Percentiles rank a stretch among this genome's conserved stretches.
Conservation (phyloP, 306 rosid genomes). For the Sicyos baderoa region DNA sequence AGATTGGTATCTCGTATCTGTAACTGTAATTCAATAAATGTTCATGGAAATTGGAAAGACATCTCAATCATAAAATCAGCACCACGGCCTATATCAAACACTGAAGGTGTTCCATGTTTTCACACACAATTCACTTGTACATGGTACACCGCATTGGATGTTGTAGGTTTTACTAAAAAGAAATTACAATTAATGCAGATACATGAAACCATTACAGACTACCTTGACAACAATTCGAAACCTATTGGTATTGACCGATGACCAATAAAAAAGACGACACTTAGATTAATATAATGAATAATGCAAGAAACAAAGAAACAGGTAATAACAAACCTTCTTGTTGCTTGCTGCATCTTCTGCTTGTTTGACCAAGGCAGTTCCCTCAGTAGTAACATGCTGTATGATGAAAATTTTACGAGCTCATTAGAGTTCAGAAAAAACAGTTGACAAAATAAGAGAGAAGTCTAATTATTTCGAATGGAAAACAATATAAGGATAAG, state of each 20-base stretch:
- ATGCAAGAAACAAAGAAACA: slow-evolving; percentile 10
- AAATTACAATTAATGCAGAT: background rate
- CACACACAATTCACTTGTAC: slow-evolving; percentile 4
- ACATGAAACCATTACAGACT: background rate
- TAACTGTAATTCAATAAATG: background rate
- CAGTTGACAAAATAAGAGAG: slow-evolving; percentile 8
- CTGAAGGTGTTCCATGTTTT: background rate
- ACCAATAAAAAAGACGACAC: background rate
- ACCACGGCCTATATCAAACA: background rate
- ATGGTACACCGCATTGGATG: background rate
- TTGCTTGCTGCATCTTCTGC: slow-evolving; percentile 97
- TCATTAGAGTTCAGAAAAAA: slow-evolving; percentile 12
- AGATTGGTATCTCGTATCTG: background rate
- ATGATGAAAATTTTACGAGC: slow-evolving; percentile 19
- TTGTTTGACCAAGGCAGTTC: slow-evolving; percentile 84
- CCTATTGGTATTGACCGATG: background rate
- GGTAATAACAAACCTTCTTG: slow-evolving; percentile 53
- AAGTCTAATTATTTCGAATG: background rate
- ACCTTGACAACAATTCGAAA: background rate
- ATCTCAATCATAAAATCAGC: slow-evolving; percentile 3
- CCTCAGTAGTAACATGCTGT: slow-evolving; percentile 94
- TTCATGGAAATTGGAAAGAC: background rate
- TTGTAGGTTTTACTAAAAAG: background rate
- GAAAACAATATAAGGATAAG: background rate
- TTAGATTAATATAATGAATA: background rate